Percentiles rank a stretch among this genome's conserved stretches.
phyloP scores from a whole-genome alignment of 1,284 basidiomycete species.

The Ustilago nuda region DNA sequence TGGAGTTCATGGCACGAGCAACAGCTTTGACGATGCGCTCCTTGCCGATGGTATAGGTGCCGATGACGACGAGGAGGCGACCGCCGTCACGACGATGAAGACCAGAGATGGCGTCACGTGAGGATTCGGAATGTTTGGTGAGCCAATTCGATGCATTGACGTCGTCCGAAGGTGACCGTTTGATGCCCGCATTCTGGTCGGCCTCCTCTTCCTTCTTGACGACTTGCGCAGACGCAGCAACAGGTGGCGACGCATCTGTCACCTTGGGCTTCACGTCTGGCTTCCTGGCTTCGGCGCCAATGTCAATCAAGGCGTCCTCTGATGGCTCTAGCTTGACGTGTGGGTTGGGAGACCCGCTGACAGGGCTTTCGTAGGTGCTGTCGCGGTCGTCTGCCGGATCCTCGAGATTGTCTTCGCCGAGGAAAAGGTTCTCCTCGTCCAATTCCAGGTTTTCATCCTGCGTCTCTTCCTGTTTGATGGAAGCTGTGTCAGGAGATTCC shows the following conservation, averaged over 20 bases:
- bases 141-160: slow-evolving; percentile 42
- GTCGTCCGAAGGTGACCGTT: slow-evolving; percentile 9
- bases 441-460: slow-evolving; percentile 49
- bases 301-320: slow-evolving; percentile 34
- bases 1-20: slow-evolving; percentile 82
- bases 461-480: slow-evolving; percentile 65
- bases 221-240: not conserved
- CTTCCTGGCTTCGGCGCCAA: slow-evolving; percentile 3
- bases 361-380: slow-evolving; percentile 14
- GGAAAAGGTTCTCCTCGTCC: slow-evolving; percentile 47
- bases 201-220: slow-evolving; percentile 22
- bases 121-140: slow-evolving; percentile 35
- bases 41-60: slow-evolving; percentile 97
- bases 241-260: not conserved
- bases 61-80: slow-evolving; percentile 81
- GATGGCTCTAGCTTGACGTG: slow-evolving; percentile 37
- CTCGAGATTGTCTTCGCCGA: slow-evolving; percentile 19
- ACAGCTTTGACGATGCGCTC: slow-evolving; percentile 96
- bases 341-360: slow-evolving; percentile 10
- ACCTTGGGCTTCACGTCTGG: not conserved
- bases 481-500: slow-evolving; percentile 57
- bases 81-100: slow-evolving; percentile 42
- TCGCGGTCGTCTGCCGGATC: slow-evolving; percentile 29
- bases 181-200: slow-evolving; percentile 6
- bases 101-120: slow-evolving; percentile 21